Evolutionary conservation across 495 filamentous ascomycete species (phyloP).

Genomic region (Paragyromitra xinjiangensis): DNA sequence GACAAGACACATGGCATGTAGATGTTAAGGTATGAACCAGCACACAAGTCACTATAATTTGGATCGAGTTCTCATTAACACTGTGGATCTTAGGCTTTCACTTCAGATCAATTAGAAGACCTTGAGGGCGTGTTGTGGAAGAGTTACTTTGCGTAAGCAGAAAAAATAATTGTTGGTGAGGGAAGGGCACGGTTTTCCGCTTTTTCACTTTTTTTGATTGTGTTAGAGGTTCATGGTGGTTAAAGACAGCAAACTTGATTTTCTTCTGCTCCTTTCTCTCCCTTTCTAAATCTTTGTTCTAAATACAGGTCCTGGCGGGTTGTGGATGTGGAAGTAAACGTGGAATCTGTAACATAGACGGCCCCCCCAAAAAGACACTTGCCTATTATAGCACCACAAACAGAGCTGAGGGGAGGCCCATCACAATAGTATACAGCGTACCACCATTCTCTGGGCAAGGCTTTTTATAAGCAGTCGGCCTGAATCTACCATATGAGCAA

Average conservation of each 20-base stretch:
- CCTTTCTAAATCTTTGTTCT: conserved; percentile 22
- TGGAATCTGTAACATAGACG: conserved; percentile 44
- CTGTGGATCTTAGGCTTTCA: conserved; percentile 74
- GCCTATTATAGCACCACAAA: conserved; percentile 20
- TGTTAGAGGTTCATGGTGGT: conserved; percentile 29
- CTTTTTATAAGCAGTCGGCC: not conserved
- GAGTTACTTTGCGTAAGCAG: conserved; percentile 93
- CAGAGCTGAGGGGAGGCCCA: not conserved
- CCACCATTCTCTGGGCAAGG: not conserved
- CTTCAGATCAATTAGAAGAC: conserved; percentile 89
- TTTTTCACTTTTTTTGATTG: conserved; percentile 31
- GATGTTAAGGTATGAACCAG: conserved; percentile 87
- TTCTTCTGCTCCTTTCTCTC: not conserved
- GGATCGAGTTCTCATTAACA: conserved; percentile 54
- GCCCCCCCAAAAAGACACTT: conserved; percentile 3
- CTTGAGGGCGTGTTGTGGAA: conserved; percentile 98
- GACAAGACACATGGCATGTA: conserved; percentile 98
- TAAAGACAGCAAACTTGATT: conserved; percentile 23
- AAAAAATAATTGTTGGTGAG: not conserved
- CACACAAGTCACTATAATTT: not conserved
- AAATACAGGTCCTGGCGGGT: conserved; percentile 1
- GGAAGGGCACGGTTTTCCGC: not conserved
- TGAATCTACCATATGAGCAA: not conserved
- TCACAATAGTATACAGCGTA: not conserved
- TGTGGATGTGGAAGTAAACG: not conserved